Evolutionary conservation across 2,329 filamentous ascomycete species (phyloP).

Genomic region (Alternaria sp.): DNA sequence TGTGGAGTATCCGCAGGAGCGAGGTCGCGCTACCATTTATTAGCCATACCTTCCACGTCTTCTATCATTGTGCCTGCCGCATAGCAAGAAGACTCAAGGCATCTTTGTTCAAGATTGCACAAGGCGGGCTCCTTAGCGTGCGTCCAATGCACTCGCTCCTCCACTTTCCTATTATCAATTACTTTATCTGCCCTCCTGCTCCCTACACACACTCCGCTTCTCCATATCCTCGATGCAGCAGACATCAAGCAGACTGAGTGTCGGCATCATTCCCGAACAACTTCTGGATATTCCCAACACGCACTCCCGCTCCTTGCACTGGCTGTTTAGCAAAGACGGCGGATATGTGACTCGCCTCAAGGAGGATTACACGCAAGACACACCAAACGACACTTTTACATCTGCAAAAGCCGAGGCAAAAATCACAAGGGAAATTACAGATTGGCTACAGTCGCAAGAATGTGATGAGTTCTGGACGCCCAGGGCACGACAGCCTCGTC

Average conservation of each 20-base stretch:
- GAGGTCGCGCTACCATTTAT: neutral
- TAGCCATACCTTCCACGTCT: neutral
- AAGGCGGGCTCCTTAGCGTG: neutral
- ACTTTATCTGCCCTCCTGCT: neutral
- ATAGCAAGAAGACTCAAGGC: too few relatives aligned
- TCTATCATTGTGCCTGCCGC: neutral
- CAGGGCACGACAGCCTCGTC: slow-evolving; percentile 11
- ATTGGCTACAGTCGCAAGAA: slow-evolving; percentile 29
- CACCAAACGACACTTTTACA: neutral
- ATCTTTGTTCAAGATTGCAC: neutral
- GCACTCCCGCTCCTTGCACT: slow-evolving; percentile 15
- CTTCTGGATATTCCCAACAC: slow-evolving; percentile 5
- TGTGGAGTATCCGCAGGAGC: neutral
- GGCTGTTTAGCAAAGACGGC: slow-evolving; percentile 16
- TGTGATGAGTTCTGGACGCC: slow-evolving; percentile 27
- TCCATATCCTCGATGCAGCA: slow-evolving; percentile 6
- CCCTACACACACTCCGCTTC: neutral
- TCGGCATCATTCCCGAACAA: slow-evolving; percentile 20
- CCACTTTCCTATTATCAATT: neutral
- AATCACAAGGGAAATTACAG: slow-evolving; percentile 29
- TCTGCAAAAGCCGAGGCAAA: slow-evolving; percentile 19
- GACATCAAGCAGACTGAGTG: slow-evolving; percentile 15
- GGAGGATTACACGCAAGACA: slow-evolving; percentile 3
- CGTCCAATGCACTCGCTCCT: neutral
- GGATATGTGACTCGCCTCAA: slow-evolving; percentile 11